phyloP scores from a whole-genome alignment of 192 early-diverging fungal genomes.

The Irineochytrium annulatum region DNA sequence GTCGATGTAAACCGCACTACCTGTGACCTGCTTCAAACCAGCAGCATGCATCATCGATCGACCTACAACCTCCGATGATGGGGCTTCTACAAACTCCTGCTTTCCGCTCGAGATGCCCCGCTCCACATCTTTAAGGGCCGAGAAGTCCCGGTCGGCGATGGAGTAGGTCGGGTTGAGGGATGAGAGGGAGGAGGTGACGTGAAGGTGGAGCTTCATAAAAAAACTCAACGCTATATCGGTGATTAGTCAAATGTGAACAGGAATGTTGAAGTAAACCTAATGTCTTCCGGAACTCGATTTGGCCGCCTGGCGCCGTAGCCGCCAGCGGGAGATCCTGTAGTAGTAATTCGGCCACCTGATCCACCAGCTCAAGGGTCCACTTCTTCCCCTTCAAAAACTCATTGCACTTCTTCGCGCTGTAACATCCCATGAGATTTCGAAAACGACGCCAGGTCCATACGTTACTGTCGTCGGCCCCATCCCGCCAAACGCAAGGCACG shows the following conservation, averaged over 20 bases:
- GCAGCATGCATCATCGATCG: conserved; percentile 65
- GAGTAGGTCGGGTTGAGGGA: background rate
- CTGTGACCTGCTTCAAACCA: conserved; percentile 79
- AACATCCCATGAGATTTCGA: too few relatives aligned
- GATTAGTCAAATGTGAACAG: conserved; percentile 1
- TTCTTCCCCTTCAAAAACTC: conserved; percentile 42
- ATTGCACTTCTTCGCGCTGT: conserved; percentile 50
- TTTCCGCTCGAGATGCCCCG: conserved; percentile 23
- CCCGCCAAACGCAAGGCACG: conserved; percentile 72
- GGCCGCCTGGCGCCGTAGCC: conserved; percentile 37
- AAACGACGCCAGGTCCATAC: too few relatives aligned
- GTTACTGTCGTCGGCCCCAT: conserved; percentile 40
- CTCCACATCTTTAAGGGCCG: conserved; percentile 28
- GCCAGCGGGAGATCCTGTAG: conserved; percentile 32
- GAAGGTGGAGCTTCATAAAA: conserved; percentile 29
- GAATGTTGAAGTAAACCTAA: conserved; percentile 25
- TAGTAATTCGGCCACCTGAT: conserved; percentile 8
- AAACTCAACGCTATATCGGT: conserved; percentile 16
- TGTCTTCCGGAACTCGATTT: conserved; percentile 40
- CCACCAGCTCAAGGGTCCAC: conserved; percentile 50
- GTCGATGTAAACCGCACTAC: conserved; percentile 78
- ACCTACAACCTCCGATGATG: conserved; percentile 47
- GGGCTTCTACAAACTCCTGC: conserved; percentile 23
- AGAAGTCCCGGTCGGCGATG: conserved; percentile 13
- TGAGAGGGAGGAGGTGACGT: conserved; percentile 21